phyloP scores from a whole-genome alignment of 2,329 filamentous ascomycete species.

The Trichoderma afroharzianum region DNA sequence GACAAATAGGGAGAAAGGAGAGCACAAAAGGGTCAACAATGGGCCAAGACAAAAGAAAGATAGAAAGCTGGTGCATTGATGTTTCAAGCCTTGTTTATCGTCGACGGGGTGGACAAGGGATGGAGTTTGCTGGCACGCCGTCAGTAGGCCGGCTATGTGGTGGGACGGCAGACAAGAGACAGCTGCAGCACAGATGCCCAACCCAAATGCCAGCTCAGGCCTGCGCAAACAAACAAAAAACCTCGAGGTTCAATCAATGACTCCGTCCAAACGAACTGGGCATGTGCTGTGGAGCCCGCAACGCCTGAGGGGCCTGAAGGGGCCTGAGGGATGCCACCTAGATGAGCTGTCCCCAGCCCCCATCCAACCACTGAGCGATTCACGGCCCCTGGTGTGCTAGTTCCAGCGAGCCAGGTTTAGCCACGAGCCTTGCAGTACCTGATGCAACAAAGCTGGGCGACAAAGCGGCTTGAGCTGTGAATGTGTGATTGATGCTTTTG shows the following conservation, averaged over 20 bases:
- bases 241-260: neutral
- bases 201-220: conserved; percentile 6
- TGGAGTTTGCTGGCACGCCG: neutral
- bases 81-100: neutral
- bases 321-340: neutral
- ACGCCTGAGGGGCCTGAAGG: conserved; percentile 2
- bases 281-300: conserved; percentile 7
- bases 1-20: neutral
- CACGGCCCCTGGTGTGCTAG: conserved; percentile 7
- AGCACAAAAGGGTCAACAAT: neutral
- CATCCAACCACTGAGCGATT: conserved; percentile 2
- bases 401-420: conserved; percentile 7
- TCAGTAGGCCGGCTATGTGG: neutral
- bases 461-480: neutral
- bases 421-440: conserved; percentile 4
- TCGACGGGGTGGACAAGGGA: neutral
- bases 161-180: neutral
- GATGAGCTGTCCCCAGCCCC: conserved; percentile 11
- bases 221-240: neutral
- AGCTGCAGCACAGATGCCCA: neutral
- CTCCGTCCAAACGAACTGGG: neutral
- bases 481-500: neutral
- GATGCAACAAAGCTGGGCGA: neutral
- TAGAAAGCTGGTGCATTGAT: neutral
- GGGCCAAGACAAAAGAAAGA: neutral